Conservation (phyloP, 352 stramenopile genomes). For the Halophytophthora polymorphica region DNA sequence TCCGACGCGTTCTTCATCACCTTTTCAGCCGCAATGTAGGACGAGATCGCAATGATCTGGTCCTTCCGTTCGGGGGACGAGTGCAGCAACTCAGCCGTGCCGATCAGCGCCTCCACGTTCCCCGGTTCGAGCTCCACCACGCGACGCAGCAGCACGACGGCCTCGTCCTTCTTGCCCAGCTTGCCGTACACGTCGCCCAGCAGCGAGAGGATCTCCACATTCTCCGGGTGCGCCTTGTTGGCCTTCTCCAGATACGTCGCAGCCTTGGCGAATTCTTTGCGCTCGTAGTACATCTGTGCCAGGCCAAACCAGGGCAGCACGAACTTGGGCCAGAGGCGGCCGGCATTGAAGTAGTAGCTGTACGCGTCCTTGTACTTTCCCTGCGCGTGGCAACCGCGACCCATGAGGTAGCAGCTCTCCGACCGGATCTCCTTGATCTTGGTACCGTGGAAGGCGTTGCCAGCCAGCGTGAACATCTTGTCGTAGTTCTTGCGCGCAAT, state of each 20-base stretch:
- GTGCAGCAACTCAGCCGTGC: slow-evolving; percentile 78
- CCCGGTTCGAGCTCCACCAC: slow-evolving; percentile 84
- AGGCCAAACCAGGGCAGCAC: slow-evolving; percentile 84
- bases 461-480: slow-evolving; percentile 88
- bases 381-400: slow-evolving; percentile 92
- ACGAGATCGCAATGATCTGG: slow-evolving; percentile 88
- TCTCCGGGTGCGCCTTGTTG: slow-evolving; percentile 87
- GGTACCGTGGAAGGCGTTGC: slow-evolving; percentile 87
- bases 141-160: slow-evolving; percentile 72
- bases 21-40: slow-evolving; percentile 85
- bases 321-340: slow-evolving; percentile 82
- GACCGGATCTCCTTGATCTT: slow-evolving; percentile 92
- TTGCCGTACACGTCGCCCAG: slow-evolving; percentile 82
- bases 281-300: slow-evolving; percentile 89
- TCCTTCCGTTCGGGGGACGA: slow-evolving; percentile 79
- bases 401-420: slow-evolving; percentile 96
- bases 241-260: slow-evolving; percentile 85
- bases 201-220: slow-evolving; percentile 81
- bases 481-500: slow-evolving; percentile 88
- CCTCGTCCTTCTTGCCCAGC: slow-evolving; percentile 78
- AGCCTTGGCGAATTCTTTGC: slow-evolving; percentile 82
- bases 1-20: slow-evolving; percentile 85
- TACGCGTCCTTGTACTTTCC: slow-evolving; percentile 95
- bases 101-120: slow-evolving; percentile 82
- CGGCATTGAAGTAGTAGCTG: slow-evolving; percentile 96